phyloP scores from a whole-genome alignment of 371 early-diverging fungal genomes.

The Rhizomucor pusillus region DNA sequence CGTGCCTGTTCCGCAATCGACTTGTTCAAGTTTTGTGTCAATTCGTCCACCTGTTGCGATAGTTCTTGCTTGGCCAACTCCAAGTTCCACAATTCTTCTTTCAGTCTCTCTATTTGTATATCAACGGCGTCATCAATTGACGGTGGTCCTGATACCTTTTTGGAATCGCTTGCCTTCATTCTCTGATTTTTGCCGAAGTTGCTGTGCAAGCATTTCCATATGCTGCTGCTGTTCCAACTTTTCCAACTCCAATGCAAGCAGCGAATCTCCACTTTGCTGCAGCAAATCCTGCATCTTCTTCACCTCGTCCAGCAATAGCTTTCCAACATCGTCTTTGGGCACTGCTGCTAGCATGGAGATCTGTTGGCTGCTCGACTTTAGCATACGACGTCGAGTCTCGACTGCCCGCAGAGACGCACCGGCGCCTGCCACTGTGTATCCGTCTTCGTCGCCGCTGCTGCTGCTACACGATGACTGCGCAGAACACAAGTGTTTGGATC shows the following conservation, averaged over 20 bases:
- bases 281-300: conserved; percentile 36
- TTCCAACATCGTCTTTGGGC: no score
- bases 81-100: conserved; percentile 39
- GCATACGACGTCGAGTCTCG: no score
- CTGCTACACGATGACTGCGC: no score
- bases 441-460: no score
- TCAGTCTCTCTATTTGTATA: conserved; percentile 21
- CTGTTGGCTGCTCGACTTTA: no score
- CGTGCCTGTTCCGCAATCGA: conserved; percentile 10
- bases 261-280: conserved; percentile 52
- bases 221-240: conserved; percentile 53
- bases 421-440: no score
- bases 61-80: conserved; percentile 39
- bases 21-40: conserved; percentile 42
- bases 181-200: conserved; percentile 47
- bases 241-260: conserved; percentile 50
- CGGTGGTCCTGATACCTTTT: background rate
- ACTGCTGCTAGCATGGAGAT: no score
- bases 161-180: conserved; percentile 48
- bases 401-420: no score
- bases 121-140: background rate
- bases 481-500: no score
- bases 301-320: conserved; percentile 40
- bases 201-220: conserved; percentile 50
- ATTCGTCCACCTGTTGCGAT: conserved; percentile 41